Conservation (phyloP, 2,329 filamentous ascomycete genomes). For the Fusarium longipes region DNA sequence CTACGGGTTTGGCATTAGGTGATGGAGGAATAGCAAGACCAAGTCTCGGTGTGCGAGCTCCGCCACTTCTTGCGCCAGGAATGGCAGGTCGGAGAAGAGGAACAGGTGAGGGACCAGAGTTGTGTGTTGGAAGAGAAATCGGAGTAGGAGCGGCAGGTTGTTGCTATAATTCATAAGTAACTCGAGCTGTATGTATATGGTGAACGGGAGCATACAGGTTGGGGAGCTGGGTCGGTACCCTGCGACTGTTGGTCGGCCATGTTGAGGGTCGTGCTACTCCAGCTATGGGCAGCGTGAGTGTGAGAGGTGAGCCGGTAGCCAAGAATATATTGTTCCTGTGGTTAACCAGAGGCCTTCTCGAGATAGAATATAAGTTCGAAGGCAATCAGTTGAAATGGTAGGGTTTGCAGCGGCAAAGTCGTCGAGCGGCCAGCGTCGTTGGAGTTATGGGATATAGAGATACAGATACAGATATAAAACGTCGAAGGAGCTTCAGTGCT, state of each 20-base stretch:
- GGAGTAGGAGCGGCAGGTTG: constrained; percentile 39
- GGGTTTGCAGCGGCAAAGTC: constrained; percentile 24
- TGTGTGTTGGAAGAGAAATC: constrained; percentile 49
- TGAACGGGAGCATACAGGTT: constrained; percentile 36
- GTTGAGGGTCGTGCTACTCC: constrained; percentile 25
- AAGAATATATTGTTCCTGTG: not conserved
- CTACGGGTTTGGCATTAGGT: constrained; percentile 82
- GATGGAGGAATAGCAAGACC: constrained; percentile 92
- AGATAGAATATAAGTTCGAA: not conserved
- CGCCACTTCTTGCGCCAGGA: constrained; percentile 73
- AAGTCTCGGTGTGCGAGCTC: constrained; percentile 77
- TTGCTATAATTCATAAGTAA: constrained; percentile 30
- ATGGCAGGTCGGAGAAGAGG: constrained; percentile 87
- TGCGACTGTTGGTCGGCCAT: constrained; percentile 45
- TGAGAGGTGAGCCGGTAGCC: not conserved
- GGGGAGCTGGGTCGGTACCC: constrained; percentile 35
- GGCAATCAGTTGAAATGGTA: constrained; percentile 10
- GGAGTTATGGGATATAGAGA: constrained; percentile 3
- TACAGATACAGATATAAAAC: not conserved
- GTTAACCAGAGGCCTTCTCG: not conserved
- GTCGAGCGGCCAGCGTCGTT: constrained; percentile 42
- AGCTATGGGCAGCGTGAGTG: constrained; percentile 9
- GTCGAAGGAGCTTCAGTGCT: not conserved
- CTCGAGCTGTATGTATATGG: not conserved
- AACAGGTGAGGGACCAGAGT: constrained; percentile 69